Evolutionary conservation across 345 rosid species (phyloP).

Genomic region (Gossypium arboreum): DNA sequence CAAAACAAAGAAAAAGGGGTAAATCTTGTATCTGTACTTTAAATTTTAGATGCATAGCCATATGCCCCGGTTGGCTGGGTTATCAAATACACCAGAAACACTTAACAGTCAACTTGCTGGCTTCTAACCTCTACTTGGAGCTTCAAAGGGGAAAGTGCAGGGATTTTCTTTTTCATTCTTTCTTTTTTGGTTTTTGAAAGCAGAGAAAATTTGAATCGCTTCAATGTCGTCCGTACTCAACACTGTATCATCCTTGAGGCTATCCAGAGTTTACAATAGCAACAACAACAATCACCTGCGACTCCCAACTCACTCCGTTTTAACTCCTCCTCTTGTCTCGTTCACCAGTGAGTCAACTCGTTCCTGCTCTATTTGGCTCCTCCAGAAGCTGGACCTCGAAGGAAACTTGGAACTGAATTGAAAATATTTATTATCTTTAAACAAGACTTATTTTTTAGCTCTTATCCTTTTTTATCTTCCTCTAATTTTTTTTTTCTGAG

Average conservation of each 20-base stretch:
- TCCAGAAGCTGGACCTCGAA: not conserved
- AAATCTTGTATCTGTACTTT: not conserved
- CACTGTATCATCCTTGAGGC: conserved; percentile 38
- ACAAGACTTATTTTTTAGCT: not conserved
- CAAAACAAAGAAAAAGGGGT: not conserved
- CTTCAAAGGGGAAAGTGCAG: not conserved
- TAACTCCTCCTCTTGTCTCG: conserved; percentile 38
- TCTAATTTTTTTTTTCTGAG: not conserved
- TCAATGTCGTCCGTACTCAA: conserved; percentile 63
- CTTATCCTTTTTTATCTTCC: not conserved
- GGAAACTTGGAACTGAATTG: too few relatives aligned
- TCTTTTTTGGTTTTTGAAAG: too few relatives aligned
- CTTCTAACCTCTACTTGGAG: conserved; percentile 1
- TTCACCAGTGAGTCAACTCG: conserved; percentile 50
- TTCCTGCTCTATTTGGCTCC: conserved; percentile 15
- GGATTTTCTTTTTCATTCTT: not conserved
- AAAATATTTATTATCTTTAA: not conserved
- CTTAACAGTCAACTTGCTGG: not conserved
- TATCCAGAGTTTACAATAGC: conserved; percentile 24
- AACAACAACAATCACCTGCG: conserved; percentile 23
- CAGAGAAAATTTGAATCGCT: conserved; percentile 5
- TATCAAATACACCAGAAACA: not conserved
- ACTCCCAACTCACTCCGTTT: conserved; percentile 30
- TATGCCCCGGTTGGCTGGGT: too few relatives aligned
- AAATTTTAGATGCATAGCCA: not conserved